Evolutionary conservation across 2,329 filamentous ascomycete species (phyloP).

Genomic region (Trichoderma sp.): DNA sequence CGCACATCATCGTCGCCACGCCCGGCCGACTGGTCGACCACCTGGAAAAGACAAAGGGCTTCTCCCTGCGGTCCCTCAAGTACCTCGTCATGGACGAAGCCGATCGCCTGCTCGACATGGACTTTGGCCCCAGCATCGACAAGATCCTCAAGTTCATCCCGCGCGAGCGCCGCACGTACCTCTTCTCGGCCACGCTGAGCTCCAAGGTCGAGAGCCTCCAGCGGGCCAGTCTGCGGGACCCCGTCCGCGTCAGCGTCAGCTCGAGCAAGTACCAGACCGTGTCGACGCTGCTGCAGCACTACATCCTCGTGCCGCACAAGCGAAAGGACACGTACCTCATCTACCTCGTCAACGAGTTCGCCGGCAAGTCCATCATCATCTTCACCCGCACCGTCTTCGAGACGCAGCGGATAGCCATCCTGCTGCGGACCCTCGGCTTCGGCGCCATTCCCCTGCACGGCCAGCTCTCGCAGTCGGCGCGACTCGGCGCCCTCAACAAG

Average conservation of each 20-base stretch:
- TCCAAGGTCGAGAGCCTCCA: slow-evolving; percentile 92
- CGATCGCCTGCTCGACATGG: slow-evolving; percentile 86
- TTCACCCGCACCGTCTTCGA: slow-evolving; percentile 94
- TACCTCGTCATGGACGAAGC: slow-evolving; percentile 96
- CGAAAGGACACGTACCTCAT: slow-evolving; percentile 91
- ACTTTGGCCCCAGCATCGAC: slow-evolving; percentile 89
- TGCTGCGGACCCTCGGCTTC: slow-evolving; percentile 83
- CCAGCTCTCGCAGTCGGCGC: slow-evolving; percentile 83
- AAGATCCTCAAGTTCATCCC: slow-evolving; percentile 91
- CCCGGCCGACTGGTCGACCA: slow-evolving; percentile 89
- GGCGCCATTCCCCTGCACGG: slow-evolving; percentile 91
- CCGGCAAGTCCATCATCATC: slow-evolving; percentile 83
- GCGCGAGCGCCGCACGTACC: slow-evolving; percentile 74
- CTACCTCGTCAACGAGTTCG: slow-evolving; percentile 81
- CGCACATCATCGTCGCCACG: slow-evolving; percentile 90
- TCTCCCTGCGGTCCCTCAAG: slow-evolving; percentile 78
- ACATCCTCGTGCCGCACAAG: slow-evolving; percentile 81
- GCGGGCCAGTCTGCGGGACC: slow-evolving; percentile 82
- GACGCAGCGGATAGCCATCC: slow-evolving; percentile 79
- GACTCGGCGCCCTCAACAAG: slow-evolving; percentile 85
- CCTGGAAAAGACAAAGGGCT: slow-evolving; percentile 94
- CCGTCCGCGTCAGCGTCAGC: slow-evolving; percentile 79
- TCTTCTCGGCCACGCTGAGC: slow-evolving; percentile 94
- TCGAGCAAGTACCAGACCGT: slow-evolving; percentile 89
- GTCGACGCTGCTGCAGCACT: slow-evolving; percentile 81